A percentile compares a stretch with the other conserved stretches of the same genome.
phyloP scores from a whole-genome alignment of 1,139 yeast genomes.

The Debaryomycetaceae sp. region DNA sequence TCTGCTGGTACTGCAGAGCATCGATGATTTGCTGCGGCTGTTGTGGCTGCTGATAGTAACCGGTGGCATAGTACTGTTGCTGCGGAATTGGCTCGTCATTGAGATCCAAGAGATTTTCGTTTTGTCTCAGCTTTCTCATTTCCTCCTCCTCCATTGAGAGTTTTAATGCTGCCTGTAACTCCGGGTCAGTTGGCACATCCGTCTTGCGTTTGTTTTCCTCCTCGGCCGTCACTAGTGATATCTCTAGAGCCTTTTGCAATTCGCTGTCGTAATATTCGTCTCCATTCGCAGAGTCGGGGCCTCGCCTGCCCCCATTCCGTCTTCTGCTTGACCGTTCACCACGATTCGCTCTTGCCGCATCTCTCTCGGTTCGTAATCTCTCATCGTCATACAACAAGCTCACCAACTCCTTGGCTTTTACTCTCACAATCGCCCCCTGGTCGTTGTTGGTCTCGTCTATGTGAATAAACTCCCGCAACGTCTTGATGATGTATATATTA shows the following conservation, averaged over 20 bases:
- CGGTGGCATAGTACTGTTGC: constrained; percentile 27
- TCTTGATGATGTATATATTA: constrained; percentile 83
- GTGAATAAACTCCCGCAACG: constrained; percentile 86
- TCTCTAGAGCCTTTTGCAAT: constrained; percentile 76
- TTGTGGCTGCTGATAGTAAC: constrained; percentile 16
- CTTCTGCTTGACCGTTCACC: constrained; percentile 20
- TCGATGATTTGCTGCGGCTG: constrained; percentile 33
- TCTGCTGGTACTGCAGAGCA: constrained; percentile 29
- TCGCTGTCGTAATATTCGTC: constrained; percentile 72
- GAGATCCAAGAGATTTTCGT: constrained; percentile 51
- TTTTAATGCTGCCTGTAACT: constrained; percentile 75
- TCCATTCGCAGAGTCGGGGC: constrained; percentile 13
- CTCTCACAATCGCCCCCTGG: constrained; percentile 86
- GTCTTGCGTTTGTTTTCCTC: constrained; percentile 37
- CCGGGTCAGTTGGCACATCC: constrained; percentile 61
- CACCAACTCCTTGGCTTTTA: constrained; percentile 89
- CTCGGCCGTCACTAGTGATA: constrained; percentile 78
- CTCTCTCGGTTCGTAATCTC: constrained; percentile 71
- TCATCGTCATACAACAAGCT: constrained; percentile 79
- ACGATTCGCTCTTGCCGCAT: constrained; percentile 26
- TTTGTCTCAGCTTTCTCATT: constrained; percentile 51
- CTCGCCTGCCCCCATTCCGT: constrained; percentile 16
- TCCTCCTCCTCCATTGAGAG: constrained; percentile 88
- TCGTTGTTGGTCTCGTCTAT: constrained; percentile 78
- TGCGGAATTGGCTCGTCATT: constrained; percentile 35